Evolutionary conservation across 306 rosid genomes (phyloP).

Genomic region (Malus fusca): DNA sequence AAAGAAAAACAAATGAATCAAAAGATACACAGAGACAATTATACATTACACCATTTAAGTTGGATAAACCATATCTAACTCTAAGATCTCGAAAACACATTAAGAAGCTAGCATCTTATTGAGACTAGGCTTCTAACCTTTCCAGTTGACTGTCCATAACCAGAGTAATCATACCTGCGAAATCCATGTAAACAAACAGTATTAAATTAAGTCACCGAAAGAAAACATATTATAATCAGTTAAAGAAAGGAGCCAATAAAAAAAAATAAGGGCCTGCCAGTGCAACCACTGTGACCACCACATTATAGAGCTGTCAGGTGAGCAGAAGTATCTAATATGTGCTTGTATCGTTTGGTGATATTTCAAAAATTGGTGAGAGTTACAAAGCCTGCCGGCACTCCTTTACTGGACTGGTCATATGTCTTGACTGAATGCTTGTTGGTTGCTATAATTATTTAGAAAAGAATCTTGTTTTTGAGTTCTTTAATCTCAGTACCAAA

Average conservation of each 20-base stretch:
- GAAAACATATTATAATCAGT: neutral
- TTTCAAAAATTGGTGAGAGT: neutral
- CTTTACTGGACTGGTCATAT: neutral
- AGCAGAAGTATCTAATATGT: neutral
- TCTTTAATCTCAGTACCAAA: neutral
- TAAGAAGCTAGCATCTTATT: neutral
- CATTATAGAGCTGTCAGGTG: neutral
- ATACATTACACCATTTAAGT: neutral
- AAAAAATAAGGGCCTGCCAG: neutral
- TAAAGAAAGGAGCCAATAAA: neutral
- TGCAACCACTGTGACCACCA: neutral
- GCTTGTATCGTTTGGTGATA: neutral
- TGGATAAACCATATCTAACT: neutral
- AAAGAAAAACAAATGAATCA: neutral
- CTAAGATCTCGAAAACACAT: neutral
- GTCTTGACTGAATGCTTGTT: neutral
- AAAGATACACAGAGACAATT: neutral
- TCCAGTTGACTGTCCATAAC: constrained; percentile 96
- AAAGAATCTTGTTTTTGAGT: neutral
- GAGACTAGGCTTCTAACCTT: constrained; percentile 48
- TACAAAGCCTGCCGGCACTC: neutral
- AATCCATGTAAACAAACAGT: constrained; percentile 11
- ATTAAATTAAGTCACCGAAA: neutral
- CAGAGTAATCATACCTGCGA: constrained; percentile 90
- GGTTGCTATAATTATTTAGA: neutral